phyloP scores from a whole-genome alignment of 2,329 filamentous ascomycete genomes.

The Volutella citrinella region DNA sequence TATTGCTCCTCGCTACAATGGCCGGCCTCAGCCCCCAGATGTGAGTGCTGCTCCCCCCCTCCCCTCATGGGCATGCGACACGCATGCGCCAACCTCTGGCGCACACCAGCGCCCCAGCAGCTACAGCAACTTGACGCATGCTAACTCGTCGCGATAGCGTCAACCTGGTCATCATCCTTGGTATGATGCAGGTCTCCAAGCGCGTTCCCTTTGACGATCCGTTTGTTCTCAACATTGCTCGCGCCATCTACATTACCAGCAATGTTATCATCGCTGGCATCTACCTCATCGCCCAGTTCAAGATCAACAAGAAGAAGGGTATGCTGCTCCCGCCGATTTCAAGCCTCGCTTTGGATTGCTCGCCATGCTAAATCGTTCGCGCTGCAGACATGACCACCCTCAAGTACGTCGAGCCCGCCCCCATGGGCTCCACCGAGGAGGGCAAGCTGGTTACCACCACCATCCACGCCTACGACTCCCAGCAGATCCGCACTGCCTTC shows the following conservation, averaged over 20 bases:
- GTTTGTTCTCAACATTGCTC: constrained; percentile 53
- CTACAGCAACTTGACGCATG: constrained; percentile 6
- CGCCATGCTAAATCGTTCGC: too few species aligned
- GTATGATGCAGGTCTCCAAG: constrained; percentile 98
- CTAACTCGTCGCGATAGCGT: constrained; percentile 54
- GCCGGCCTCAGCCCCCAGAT: constrained; percentile 61
- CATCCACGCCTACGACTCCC: constrained; percentile 88
- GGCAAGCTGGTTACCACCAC: constrained; percentile 96
- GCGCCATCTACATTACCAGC: constrained; percentile 54
- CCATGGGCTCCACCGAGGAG: constrained; percentile 91
- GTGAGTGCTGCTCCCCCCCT: constrained; percentile 40
- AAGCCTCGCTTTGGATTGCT: too few species aligned
- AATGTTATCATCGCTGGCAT: constrained; percentile 80
- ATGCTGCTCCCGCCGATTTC: constrained; percentile 33
- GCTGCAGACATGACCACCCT: constrained; percentile 84
- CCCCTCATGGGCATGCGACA: constrained; percentile 5
- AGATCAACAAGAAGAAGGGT: constrained; percentile 99
- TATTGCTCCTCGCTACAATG: too few species aligned
- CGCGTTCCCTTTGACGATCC: constrained; percentile 91
- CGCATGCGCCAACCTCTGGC: constrained; percentile 7
- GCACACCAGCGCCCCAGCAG: constrained; percentile 9
- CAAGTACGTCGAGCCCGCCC: constrained; percentile 96
- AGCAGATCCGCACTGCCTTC: constrained; percentile 80
- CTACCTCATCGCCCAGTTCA: constrained; percentile 79
- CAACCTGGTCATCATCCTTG: constrained; percentile 91